Conservation (phyloP, 1,139 yeast genomes). For the Taphrina wiesneri region DNA sequence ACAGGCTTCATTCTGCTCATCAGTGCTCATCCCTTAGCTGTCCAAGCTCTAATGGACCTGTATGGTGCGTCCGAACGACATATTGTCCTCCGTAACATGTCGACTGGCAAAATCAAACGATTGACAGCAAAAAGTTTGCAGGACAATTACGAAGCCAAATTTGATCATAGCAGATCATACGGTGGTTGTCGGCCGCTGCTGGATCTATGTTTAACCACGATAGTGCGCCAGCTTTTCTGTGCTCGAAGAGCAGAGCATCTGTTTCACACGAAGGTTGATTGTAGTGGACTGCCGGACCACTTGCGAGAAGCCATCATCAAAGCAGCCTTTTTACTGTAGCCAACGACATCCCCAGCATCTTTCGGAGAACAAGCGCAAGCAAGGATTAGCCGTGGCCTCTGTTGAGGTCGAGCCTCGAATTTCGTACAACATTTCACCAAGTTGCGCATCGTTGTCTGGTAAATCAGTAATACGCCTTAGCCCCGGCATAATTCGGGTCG, state of each 20-base stretch:
- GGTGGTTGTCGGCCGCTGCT: background rate
- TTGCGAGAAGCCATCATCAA: background rate
- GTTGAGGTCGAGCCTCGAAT: no score
- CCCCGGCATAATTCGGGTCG: slow-evolving; percentile 3
- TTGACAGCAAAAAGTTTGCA: slow-evolving; percentile 12
- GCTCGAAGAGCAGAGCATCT: background rate
- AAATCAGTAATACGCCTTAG: slow-evolving; percentile 10
- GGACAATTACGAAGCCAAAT: slow-evolving; percentile 14
- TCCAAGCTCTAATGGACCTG: slow-evolving; percentile 9
- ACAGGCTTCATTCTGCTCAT: no score
- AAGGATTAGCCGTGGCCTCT: no score
- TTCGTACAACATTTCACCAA: background rate
- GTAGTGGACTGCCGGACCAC: slow-evolving; percentile 9
- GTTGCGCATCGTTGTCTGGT: background rate
- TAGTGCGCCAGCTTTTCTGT: background rate
- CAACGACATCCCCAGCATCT: background rate
- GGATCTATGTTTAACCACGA: background rate
- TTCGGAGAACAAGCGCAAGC: background rate
- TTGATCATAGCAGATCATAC: background rate
- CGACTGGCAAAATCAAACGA: slow-evolving; percentile 11
- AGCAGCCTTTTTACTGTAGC: background rate
- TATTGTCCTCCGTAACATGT: slow-evolving; percentile 10
- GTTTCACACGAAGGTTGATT: background rate
- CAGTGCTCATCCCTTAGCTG: background rate
- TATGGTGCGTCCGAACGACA: slow-evolving; percentile 16